Evolutionary conservation across 768 basidiomycete genomes (phyloP).

Genomic region (Tulasnella sp.): DNA sequence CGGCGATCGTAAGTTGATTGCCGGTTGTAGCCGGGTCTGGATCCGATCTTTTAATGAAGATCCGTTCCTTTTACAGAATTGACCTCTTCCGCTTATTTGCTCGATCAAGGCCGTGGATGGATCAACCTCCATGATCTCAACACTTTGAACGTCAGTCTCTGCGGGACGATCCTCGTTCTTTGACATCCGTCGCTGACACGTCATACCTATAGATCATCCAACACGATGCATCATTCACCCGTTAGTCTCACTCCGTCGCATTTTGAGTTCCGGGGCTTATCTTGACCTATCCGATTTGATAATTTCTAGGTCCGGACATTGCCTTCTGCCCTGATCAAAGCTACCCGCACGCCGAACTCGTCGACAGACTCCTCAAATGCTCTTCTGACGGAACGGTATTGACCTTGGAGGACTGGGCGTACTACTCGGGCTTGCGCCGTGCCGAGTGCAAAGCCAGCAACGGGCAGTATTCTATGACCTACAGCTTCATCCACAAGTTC

Average conservation of each 20-base stretch:
- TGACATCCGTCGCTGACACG: not conserved
- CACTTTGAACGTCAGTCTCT: not conserved
- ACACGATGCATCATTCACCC: conserved; percentile 34
- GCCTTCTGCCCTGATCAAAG: conserved; percentile 52
- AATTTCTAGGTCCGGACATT: conserved; percentile 51
- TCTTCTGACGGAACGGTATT: conserved; percentile 57
- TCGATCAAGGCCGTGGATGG: conserved; percentile 28
- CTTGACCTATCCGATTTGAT: not conserved
- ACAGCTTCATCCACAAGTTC: conserved; percentile 49
- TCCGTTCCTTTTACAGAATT: conserved; percentile 15
- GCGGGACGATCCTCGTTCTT: not conserved
- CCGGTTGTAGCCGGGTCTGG: not conserved
- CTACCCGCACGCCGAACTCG: conserved; percentile 51
- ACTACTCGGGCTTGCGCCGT: conserved; percentile 57
- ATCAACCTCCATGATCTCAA: conserved; percentile 16
- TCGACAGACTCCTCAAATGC: conserved; percentile 39
- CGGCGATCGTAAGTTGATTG: conserved; percentile 12
- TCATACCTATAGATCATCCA: conserved; percentile 30
- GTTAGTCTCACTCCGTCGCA: conserved; percentile 21
- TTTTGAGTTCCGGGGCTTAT: not conserved
- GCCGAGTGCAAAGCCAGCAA: conserved; percentile 54
- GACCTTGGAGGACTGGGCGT: conserved; percentile 57
- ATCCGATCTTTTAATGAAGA: not conserved
- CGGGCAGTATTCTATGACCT: conserved; percentile 51
- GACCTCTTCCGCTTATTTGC: conserved; percentile 19